A percentile compares a stretch with the other conserved stretches of the same genome.
These are phyloP conservation scores for Helianthus tuberosus DNA, from an alignment of 129 eudicot species.

Conservation along the genomic window DNA sequence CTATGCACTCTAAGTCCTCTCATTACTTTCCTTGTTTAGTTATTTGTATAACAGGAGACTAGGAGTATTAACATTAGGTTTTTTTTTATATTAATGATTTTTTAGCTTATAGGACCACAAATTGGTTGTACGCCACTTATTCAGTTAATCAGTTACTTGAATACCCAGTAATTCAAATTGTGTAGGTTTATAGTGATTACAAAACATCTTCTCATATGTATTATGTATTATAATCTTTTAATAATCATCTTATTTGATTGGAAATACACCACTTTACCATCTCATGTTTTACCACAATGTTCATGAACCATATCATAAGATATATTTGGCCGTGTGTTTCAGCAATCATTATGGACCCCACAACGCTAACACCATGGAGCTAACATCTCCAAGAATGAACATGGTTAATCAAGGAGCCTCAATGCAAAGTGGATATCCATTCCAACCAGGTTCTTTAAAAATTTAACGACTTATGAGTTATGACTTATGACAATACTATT, in stretches of 20 bases:
- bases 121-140: conserved; percentile 10
- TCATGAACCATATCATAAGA: conserved; percentile 20
- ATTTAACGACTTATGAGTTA: not conserved
- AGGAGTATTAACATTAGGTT: not conserved
- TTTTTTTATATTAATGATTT: not conserved
- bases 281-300: conserved; percentile 19
- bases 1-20: no score
- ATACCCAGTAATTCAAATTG: not conserved
- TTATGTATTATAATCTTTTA: conserved; percentile 6
- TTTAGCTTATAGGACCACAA: not conserved
- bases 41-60: not conserved
- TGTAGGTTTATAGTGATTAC: conserved; percentile 7
- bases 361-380: conserved; percentile 48
- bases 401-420: conserved; percentile 51
- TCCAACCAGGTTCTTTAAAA: conserved; percentile 42
- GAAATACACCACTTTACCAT: conserved; percentile 7
- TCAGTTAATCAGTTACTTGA: conserved; percentile 6
- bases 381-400: conserved; percentile 67
- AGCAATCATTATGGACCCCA: conserved; percentile 56
- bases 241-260: not conserved
- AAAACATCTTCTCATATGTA: not conserved
- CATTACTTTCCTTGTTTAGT: no score
- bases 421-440: conserved; percentile 48
- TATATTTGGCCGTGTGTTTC: conserved; percentile 26
- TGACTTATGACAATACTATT: not conserved